A percentile compares a stretch with the other conserved stretches of the same genome.
These are phyloP conservation scores for Metschnikowia drakensbergensis DNA, from an alignment of 805 yeast genomes.

Conservation along the genomic window DNA sequence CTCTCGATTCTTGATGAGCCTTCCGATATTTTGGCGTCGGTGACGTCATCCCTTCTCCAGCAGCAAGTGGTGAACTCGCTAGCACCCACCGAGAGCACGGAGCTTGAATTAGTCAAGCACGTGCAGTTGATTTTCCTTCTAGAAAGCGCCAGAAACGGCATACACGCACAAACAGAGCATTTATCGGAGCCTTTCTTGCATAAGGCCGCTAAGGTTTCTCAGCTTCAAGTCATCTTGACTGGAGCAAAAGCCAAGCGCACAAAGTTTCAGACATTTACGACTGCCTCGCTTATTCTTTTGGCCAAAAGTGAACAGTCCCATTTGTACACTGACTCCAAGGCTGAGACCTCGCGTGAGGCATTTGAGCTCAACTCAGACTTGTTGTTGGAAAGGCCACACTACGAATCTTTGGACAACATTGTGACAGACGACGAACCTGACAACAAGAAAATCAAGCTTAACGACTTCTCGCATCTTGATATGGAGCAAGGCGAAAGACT, in stretches of 20 bases:
- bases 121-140: conserved; percentile 50
- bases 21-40: conserved; percentile 45
- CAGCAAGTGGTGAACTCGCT: conserved; percentile 27
- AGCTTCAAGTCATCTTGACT: conserved; percentile 63
- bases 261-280: conserved; percentile 68
- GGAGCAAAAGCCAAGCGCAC: conserved; percentile 90
- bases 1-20: conserved; percentile 62
- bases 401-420: conserved; percentile 53
- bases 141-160: conserved; percentile 63
- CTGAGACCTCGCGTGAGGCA: conserved; percentile 45
- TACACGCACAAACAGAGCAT: conserved; percentile 64
- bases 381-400: conserved; percentile 69
- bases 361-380: conserved; percentile 70
- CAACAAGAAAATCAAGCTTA: conserved; percentile 39
- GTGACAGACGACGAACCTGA: conserved; percentile 29
- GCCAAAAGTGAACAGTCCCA: conserved; percentile 49
- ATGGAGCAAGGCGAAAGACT: conserved; percentile 33
- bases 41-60: conserved; percentile 40
- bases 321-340: conserved; percentile 20
- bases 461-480: conserved; percentile 22
- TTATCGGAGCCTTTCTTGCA: conserved; percentile 51
- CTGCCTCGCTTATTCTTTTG: conserved; percentile 69
- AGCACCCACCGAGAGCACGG: conserved; percentile 28
- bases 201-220: conserved; percentile 55
- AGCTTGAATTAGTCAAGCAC: conserved; percentile 28